Evolutionary conservation across 306 rosid genomes (phyloP), one percentile per base, ranked within the genome.

Genomic region (Fragaria nilgerrensis): DNA sequence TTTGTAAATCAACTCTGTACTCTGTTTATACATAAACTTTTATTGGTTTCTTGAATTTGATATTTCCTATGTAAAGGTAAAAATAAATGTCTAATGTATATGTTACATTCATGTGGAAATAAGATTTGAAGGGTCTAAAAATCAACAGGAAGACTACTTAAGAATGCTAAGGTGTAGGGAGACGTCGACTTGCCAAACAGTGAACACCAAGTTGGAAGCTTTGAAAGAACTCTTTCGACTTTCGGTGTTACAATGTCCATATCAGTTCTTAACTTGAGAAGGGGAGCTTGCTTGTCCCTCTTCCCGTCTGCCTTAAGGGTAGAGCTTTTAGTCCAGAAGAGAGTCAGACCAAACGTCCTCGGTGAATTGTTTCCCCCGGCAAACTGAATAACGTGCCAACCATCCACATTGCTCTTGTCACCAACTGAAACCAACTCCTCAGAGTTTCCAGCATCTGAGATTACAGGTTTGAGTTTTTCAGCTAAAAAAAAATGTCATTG

Each of bases 141-240:
- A 52, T 86, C 56, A 77, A 90, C 79, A 29, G 92, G 90, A 75
- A 95, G 97, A 77, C 83, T 78, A 77, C 50, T 87, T 58, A 95
- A 80, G 86, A 95, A 92, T 17, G 99, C 84, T 41, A 95, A 81
- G 77, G 87, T 82, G 82, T 74, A 75, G 5, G 99, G 98, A 80
- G 97, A 87, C 32, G 96, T 92, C 32, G 97, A 95, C 86, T 95
- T 95, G 45, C 99, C 99, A 73, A 95, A 95, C 84, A 81, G 82
- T 4, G 99, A 88, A 76, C 99, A 90, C 99, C 99, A 92, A 44
- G 80, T 45, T 11, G 97, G 96, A 86, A 95, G 96, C 88, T 90
- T 92, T 74, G 43, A 25, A 59, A 92, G 93, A 75, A 95, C 77
- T 61, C 85, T 75, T 73, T 88, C 77, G 3, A 89, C 86, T 81